A percentile compares a stretch with the other conserved stretches of the same genome.
phyloP scores from a whole-genome alignment of 2,329 filamentous ascomycete species.

The Graphiopsis chlorocephala region DNA sequence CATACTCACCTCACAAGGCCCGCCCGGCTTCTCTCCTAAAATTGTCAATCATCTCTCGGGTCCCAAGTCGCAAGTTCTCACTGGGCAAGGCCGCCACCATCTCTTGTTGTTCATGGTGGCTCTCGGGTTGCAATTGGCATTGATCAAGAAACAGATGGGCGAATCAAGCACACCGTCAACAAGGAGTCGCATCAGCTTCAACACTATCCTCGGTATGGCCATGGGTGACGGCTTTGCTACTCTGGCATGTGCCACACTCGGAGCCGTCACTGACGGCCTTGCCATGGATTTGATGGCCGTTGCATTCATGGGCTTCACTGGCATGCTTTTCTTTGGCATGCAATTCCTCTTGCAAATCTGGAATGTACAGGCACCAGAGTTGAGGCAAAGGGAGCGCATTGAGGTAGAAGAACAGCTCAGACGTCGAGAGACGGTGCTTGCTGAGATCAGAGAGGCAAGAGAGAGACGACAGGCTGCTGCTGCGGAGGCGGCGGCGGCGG shows the following conservation, averaged over 20 bases:
- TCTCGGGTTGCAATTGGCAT: slow-evolving; percentile 52
- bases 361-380: slow-evolving; percentile 57
- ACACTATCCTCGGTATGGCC: slow-evolving; percentile 60
- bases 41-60: slow-evolving; percentile 54
- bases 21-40: slow-evolving; percentile 52
- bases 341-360: slow-evolving; percentile 67
- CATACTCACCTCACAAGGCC: slow-evolving; percentile 59
- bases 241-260: slow-evolving; percentile 52
- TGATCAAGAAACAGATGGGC: slow-evolving; percentile 62
- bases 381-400: slow-evolving; percentile 41
- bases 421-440: slow-evolving; percentile 8
- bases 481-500: slow-evolving; percentile 13
- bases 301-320: slow-evolving; percentile 59
- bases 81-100: slow-evolving; percentile 47
- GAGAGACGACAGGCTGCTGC: slow-evolving; percentile 15
- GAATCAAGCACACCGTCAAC: slow-evolving; percentile 64
- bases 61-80: slow-evolving; percentile 55
- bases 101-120: slow-evolving; percentile 52
- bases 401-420: slow-evolving; percentile 38
- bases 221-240: slow-evolving; percentile 61
- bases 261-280: slow-evolving; percentile 54
- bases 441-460: slow-evolving; percentile 9
- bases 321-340: slow-evolving; percentile 61
- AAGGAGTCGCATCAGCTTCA: slow-evolving; percentile 62
- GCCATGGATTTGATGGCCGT: slow-evolving; percentile 56